phyloP scores from a whole-genome alignment of 306 rosid genomes.

The Ziziphus jujuba region DNA sequence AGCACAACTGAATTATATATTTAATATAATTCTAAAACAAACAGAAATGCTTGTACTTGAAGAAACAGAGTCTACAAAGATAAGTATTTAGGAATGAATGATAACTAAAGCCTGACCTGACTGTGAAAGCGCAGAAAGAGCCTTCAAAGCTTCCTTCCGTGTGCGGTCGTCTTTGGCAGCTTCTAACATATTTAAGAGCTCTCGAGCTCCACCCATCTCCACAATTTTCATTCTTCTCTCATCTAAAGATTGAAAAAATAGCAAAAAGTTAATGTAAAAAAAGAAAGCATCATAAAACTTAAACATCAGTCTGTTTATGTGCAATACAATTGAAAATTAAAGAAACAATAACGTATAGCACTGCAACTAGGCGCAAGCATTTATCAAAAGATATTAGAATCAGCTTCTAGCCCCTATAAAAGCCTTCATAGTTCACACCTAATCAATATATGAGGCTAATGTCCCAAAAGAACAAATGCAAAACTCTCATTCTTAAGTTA shows the following conservation, averaged over 20 bases:
- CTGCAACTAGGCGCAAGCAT: background rate
- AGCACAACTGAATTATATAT: too few species aligned
- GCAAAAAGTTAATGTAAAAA: conserved; percentile 13
- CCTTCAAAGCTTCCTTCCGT: conserved; percentile 78
- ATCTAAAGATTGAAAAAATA: conserved; percentile 42
- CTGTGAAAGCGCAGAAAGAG: conserved; percentile 65
- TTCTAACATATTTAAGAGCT: conserved; percentile 75
- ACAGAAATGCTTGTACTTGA: too few species aligned
- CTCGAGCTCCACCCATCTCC: conserved; percentile 74
- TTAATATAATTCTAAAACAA: too few species aligned
- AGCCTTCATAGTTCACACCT: too few species aligned
- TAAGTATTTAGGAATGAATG: background rate
- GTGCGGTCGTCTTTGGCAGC: conserved; percentile 88
- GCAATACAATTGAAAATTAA: background rate
- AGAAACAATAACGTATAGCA: background rate
- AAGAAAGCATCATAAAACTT: conserved; percentile 7
- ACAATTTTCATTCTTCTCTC: conserved; percentile 77
- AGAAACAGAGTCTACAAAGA: background rate
- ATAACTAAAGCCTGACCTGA: conserved; percentile 54
- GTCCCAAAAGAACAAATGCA: too few species aligned
- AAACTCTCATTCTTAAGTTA: too few species aligned
- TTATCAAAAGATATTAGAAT: conserved; percentile 5
- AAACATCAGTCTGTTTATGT: background rate
- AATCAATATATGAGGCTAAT: too few species aligned
- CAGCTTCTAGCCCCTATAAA: background rate